Base-by-base conservation (phyloP, 345 rosid genomes). In the Eucalyptus urophylla region DNA sequence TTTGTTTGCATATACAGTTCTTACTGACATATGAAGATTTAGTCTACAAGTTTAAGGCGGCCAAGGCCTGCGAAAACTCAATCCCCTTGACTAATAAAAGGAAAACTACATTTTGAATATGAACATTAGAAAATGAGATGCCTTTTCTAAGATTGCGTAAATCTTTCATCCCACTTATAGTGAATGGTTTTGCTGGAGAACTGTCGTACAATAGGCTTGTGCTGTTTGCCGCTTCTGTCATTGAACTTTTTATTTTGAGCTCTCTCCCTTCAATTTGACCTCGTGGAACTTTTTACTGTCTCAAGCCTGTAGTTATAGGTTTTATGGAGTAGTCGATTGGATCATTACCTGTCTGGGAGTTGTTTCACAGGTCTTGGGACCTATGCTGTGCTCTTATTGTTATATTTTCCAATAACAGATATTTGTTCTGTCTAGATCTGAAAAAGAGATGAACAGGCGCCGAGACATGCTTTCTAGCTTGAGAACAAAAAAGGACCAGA, bases 391-490 rank as follows among this genome's bases (percentile, higher is more conserved):
- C 47, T 76, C 6, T 37, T 4, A 40, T 76, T 76, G 47, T 40
- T 11, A 40, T 76, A 40, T 76, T 76, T 44, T 40, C 47, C 85
- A 76, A 40, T 76, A 76, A 76, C 29, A 40, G 85, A 76, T 69
- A 11, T 29, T 86, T 19, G 8, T 14, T 50, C 47, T 37, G 43
- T 89, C 83, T 88, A 89, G 94, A 87, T 91, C 94, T 44, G 93
- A 89, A 80, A 93, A 92, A 88, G 94, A 93, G 89, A 92, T 93
- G 93, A 93, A 93, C 69, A 90, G 93, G 51, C 94, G 94, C 49
- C 90, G 86, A 87, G 94, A 93, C 81, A 88, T 92, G 93, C 86
- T 90, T 33, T 80, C 90, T 40, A 93, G 91, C 90, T 43, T 93
- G 88, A 92, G 91, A 85, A 86, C 93, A 87, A 93, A 90, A 87